Base-by-base conservation (phyloP, 257 asterid genomes). In the Primulina eburnea region DNA sequence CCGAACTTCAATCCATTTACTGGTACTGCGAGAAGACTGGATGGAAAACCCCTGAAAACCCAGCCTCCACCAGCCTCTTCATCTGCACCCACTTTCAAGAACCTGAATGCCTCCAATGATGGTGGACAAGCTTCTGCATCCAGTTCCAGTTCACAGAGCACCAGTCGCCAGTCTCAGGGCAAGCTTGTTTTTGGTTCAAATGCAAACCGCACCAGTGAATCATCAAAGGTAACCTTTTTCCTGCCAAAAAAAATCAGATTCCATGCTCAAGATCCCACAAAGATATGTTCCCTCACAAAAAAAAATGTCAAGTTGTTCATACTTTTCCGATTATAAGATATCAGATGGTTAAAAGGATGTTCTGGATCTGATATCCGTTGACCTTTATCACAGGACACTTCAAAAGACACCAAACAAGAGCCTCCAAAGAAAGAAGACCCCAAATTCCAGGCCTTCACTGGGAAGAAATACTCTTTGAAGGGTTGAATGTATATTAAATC, bases 171-270 rank as follows among this genome's bases (percentile, higher is more conserved):
- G 70, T 79, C 95, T 59, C 97, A 86, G 64, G 99, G 99, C 43
- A 94, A 94, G 83, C 97, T 94, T 5, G 97, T 94, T 16, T 94
- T 94, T 50, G 98, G 98, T 65, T 84, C 98, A 24, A 92, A 88
- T 72, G 74, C 77, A 38, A 85, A 71, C 69, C 95, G 87, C 9
- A 12, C 82, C 12, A 79, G 69, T 4, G 95, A 82, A 33, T 56
- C 86, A n/a, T 79, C 74, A 17, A 88, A 91, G 94, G 97, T 92
- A 3, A 37, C 37, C 24, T 33, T 33, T 70, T n/a, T 10, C 20
- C 1, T 34, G 18, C 60, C 7, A 50, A 17, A 5, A 11, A 20
- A 12, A n/a, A n/a, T 18, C 12, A 14, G 14, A 8, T 37, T 56
- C 56, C 50, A 58, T 29, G 30, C 1, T 32, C 7, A 6, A 30